Conservation (phyloP, 306 rosid species). For the Fragaria nilgerrensis region DNA sequence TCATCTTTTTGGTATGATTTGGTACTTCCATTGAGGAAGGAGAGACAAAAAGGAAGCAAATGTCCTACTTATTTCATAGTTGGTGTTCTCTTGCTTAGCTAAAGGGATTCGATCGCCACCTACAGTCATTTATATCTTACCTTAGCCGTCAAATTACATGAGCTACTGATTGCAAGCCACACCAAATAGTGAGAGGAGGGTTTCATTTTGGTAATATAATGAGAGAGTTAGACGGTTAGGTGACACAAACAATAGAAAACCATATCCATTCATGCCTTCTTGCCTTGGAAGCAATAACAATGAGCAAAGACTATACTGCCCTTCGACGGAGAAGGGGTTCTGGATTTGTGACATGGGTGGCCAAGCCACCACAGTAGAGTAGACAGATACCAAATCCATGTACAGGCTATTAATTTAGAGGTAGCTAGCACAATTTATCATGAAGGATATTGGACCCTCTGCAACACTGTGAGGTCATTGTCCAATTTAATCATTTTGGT, state of each 20-base stretch:
- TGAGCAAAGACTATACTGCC: not conserved
- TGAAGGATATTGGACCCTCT: not conserved
- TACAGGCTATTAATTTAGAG: conserved; percentile 8
- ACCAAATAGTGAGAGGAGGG: not conserved
- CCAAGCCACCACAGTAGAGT: not conserved
- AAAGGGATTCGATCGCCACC: conserved; percentile 13
- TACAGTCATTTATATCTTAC: conserved; percentile 15
- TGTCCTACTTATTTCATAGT: not conserved
- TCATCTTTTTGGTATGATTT: not conserved
- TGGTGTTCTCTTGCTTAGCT: conserved; percentile 18
- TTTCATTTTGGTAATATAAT: conserved; percentile 14
- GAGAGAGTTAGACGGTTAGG: conserved; percentile 16
- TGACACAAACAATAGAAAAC: conserved; percentile 11
- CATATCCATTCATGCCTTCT: conserved; percentile 23
- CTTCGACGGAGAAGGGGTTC: not conserved
- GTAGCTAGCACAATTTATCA: conserved; percentile 4
- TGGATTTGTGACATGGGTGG: not conserved
- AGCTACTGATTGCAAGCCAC: conserved; percentile 7
- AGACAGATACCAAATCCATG: not conserved
- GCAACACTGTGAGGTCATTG: not conserved
- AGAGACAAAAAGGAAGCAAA: not conserved
- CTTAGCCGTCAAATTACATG: conserved; percentile 24
- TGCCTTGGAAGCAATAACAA: conserved; percentile 37
- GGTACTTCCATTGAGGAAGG: not conserved
- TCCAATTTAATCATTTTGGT: conserved; percentile 8